Evolutionary conservation across 1,284 basidiomycete species (phyloP).

Genomic region (Cerioporus squamosus): DNA sequence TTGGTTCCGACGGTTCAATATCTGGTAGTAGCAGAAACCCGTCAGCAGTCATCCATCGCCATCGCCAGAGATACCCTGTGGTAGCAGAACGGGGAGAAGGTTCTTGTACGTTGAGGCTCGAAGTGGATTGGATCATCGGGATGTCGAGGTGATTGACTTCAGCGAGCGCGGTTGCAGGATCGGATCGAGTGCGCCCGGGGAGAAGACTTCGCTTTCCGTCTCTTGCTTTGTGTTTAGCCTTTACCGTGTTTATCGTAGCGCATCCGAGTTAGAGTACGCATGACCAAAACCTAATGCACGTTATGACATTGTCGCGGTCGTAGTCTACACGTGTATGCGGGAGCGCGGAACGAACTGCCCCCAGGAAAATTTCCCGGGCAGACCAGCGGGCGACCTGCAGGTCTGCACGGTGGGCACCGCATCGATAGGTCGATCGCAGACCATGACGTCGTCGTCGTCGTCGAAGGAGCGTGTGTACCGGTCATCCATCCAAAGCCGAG

Average conservation of each 20-base stretch:
- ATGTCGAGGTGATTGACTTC: neutral
- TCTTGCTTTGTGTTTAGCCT: conserved; percentile 12
- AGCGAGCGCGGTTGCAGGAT: neutral
- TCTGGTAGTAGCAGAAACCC: conserved; percentile 30
- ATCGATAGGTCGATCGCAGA: neutral
- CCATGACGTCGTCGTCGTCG: neutral
- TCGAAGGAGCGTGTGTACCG: neutral
- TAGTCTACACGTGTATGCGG: conserved; percentile 16
- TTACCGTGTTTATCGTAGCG: conserved; percentile 21
- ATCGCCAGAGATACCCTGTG: no score
- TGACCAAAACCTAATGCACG: conserved; percentile 21
- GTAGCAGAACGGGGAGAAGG: no score
- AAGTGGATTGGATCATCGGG: no score
- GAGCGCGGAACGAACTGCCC: neutral
- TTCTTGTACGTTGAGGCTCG: no score
- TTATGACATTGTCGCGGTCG: conserved; percentile 13
- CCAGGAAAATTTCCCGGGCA: conserved; percentile 15
- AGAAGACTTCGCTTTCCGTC: neutral
- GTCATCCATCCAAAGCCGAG: neutral
- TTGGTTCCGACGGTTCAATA: conserved; percentile 47
- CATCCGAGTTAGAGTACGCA: conserved; percentile 14
- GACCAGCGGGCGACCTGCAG: neutral
- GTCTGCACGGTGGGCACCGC: no score
- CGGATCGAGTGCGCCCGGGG: neutral
- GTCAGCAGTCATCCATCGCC: neutral